phyloP scores from a whole-genome alignment of 495 filamentous ascomycete species.

The Neurospora sp. region DNA sequence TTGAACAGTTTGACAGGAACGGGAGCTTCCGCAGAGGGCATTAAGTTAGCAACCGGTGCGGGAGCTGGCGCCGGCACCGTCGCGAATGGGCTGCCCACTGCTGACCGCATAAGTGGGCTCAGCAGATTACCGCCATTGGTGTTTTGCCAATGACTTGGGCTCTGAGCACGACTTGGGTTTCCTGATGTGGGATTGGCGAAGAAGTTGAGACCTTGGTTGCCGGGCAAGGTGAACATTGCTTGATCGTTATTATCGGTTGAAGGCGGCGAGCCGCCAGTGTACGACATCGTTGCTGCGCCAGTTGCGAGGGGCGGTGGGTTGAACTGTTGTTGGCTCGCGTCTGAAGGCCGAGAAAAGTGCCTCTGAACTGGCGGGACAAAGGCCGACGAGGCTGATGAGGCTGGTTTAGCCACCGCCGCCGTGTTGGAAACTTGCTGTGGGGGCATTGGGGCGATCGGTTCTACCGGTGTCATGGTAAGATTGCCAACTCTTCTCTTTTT shows the following conservation, averaged over 20 bases:
- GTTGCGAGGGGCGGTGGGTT: neutral
- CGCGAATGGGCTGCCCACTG: conserved; percentile 17
- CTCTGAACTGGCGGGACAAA: neutral
- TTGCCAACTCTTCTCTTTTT: conserved; percentile 7
- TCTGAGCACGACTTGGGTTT: conserved; percentile 10
- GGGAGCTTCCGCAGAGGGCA: neutral
- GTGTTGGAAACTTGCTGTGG: neutral
- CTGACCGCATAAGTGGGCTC: conserved; percentile 44
- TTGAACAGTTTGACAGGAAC: conserved; percentile 27
- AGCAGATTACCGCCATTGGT: neutral
- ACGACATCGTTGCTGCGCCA: conserved; percentile 15
- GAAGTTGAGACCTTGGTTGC: neutral
- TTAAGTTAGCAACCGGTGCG: neutral
- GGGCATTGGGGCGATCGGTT: neutral
- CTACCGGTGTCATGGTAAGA: conserved; percentile 9
- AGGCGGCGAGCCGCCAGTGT: neutral
- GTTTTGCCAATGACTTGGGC: conserved; percentile 2
- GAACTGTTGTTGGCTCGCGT: neutral
- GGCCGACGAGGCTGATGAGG: neutral
- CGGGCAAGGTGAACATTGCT: neutral
- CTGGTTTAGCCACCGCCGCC: neutral
- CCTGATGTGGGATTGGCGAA: conserved; percentile 1
- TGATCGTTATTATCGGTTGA: neutral
- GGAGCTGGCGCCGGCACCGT: neutral
- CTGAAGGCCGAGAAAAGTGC: neutral